Evolutionary conservation across 2,329 filamentous ascomycete genomes (phyloP).

Genomic region (Phialemoniopsis sp.): DNA sequence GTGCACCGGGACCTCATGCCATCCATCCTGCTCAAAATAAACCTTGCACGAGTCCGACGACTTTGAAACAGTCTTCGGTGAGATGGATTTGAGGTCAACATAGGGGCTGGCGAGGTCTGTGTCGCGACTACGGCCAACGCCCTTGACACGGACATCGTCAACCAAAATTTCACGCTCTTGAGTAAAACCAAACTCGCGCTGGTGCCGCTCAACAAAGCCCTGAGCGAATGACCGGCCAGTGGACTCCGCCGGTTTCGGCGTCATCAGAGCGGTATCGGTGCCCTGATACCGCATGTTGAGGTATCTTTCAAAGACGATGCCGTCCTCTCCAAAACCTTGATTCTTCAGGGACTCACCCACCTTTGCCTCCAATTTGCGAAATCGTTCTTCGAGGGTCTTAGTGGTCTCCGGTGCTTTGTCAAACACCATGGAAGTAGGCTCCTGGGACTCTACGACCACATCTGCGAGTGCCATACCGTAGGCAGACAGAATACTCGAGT

Average conservation of each 20-base stretch:
- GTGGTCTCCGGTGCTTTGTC: too few species aligned
- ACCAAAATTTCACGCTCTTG: slow-evolving; percentile 62
- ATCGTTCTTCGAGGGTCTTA: too few species aligned
- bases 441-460: too few species aligned
- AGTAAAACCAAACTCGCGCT: slow-evolving; percentile 69
- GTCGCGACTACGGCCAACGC: slow-evolving; percentile 61
- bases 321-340: slow-evolving; percentile 72
- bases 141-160: slow-evolving; percentile 66
- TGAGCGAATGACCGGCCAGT: too few species aligned
- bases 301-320: slow-evolving; percentile 84
- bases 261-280: slow-evolving; percentile 87
- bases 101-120: too few species aligned
- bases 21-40: slow-evolving; percentile 50
- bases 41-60: slow-evolving; percentile 22
- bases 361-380: too few species aligned
- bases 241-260: too few species aligned
- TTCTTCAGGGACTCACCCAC: slow-evolving; percentile 57
- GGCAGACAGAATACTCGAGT: slow-evolving; percentile 55
- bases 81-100: too few species aligned
- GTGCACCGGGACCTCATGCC: slow-evolving; percentile 58
- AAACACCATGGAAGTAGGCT: too few species aligned
- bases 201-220: slow-evolving; percentile 54
- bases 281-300: slow-evolving; percentile 90
- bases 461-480: slow-evolving; percentile 33
- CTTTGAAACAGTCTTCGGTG: too few species aligned